phyloP scores from a whole-genome alignment of 345 rosid genomes.

The Dipteronia dyeriana region DNA sequence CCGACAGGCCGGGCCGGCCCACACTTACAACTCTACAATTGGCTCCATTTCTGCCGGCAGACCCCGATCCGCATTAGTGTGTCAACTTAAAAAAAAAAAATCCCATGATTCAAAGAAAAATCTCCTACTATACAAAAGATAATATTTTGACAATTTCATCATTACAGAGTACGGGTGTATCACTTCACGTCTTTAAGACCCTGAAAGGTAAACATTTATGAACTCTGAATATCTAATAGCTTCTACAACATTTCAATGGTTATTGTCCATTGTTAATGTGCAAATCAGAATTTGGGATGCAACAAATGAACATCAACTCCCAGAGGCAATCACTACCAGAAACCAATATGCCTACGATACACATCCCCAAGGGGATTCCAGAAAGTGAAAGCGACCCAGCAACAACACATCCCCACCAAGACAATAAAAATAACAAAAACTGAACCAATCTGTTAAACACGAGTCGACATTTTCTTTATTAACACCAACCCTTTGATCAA shows the following conservation, averaged over 20 bases:
- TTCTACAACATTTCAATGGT: not conserved
- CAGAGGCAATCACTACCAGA: slow-evolving; percentile 1
- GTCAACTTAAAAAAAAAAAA: too few species aligned
- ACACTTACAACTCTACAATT: too few species aligned
- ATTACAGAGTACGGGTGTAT: too few species aligned
- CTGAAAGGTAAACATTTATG: not conserved
- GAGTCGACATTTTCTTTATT: not conserved
- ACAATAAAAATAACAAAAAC: slow-evolving; percentile 5
- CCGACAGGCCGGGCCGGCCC: too few species aligned
- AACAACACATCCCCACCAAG: slow-evolving; percentile 36
- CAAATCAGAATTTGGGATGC: slow-evolving; percentile 8
- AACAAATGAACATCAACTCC: not conserved
- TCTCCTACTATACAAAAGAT: too few species aligned
- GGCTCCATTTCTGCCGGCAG: too few species aligned
- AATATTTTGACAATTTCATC: too few species aligned
- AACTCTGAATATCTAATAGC: not conserved
- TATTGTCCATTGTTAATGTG: not conserved
- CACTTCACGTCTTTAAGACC: too few species aligned
- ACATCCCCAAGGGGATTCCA: not conserved
- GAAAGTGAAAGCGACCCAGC: slow-evolving; percentile 30
- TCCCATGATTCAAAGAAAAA: too few species aligned
- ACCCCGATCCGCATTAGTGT: too few species aligned
- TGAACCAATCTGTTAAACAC: slow-evolving; percentile 12
- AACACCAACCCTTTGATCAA: slow-evolving; percentile 28
- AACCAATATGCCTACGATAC: not conserved